Percentiles rank a stretch among this genome's conserved stretches.
phyloP scores from a whole-genome alignment of 371 early-diverging fungal species.

The Rhizomucor pusillus region DNA sequence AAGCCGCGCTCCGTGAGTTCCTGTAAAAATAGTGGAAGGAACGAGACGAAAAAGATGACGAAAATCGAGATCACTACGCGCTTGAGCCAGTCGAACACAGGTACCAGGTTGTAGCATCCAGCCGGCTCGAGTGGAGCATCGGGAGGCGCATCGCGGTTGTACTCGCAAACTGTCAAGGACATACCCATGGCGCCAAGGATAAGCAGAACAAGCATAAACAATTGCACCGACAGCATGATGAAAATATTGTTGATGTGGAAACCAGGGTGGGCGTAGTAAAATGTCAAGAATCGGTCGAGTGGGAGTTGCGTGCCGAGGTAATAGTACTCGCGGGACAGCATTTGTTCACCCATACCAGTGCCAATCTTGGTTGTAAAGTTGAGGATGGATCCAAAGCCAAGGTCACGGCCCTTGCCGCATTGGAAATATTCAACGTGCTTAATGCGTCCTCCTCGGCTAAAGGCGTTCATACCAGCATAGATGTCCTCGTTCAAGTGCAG shows the following conservation, averaged over 20 bases:
- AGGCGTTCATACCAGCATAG: constrained; percentile 90
- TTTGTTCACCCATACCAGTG: constrained; percentile 92
- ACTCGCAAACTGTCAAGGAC: constrained; percentile 50
- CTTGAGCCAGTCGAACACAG: constrained; percentile 77
- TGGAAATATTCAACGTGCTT: constrained; percentile 91
- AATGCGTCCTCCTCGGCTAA: constrained; percentile 82
- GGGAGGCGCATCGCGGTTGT: constrained; percentile 39
- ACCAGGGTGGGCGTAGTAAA: constrained; percentile 88
- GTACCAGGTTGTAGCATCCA: constrained; percentile 69
- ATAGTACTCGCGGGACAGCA: constrained; percentile 89
- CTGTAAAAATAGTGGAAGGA: constrained; percentile 84
- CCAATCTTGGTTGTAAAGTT: constrained; percentile 90
- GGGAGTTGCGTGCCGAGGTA: constrained; percentile 83
- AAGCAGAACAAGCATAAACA: constrained; percentile 81
- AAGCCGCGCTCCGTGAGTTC: constrained; percentile 85
- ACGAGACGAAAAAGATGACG: constrained; percentile 74
- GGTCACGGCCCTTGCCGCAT: constrained; percentile 91
- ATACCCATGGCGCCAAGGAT: constrained; percentile 66
- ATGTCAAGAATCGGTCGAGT: constrained; percentile 83
- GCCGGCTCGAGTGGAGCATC: constrained; percentile 42
- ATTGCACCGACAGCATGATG: constrained; percentile 83
- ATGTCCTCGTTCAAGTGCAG: constrained; percentile 93
- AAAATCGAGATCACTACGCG: constrained; percentile 77
- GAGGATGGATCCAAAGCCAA: constrained; percentile 87
- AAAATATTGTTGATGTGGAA: constrained; percentile 92